These are phyloP conservation scores for Fagopyrum esculentum DNA, from an alignment of 148 eudicot species.

Conservation along the genomic window DNA sequence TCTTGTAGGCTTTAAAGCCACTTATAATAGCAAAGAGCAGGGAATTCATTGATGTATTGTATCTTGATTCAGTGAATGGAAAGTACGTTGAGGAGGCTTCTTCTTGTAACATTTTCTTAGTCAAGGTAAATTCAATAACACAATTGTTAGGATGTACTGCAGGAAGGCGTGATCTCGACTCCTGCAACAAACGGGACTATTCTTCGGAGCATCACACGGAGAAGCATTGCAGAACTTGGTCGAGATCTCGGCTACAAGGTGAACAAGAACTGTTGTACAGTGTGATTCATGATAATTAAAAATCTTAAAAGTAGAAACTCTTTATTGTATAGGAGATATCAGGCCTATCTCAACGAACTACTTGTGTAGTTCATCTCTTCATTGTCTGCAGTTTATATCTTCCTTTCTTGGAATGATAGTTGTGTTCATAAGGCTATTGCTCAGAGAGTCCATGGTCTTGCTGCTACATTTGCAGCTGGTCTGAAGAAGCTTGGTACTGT, in stretches of 20 bases:
- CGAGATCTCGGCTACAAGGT: no score
- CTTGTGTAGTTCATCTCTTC: no score
- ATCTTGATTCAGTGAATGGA: slow-evolving; percentile 9
- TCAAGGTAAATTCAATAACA: slow-evolving; percentile 9
- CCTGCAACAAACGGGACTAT: slow-evolving; percentile 33
- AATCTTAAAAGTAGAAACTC: no score
- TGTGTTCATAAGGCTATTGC: slow-evolving; percentile 80
- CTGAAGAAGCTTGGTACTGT: slow-evolving; percentile 82
- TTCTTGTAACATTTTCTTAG: slow-evolving; percentile 13
- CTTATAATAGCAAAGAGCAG: slow-evolving; percentile 9
- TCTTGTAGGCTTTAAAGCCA: slow-evolving; percentile 5
- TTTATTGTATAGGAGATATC: no score
- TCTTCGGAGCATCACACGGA: no score
- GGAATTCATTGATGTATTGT: slow-evolving; percentile 14
- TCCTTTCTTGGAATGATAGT: no score
- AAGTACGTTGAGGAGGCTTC: slow-evolving; percentile 17
- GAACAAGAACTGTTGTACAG: no score
- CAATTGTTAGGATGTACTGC: background rate
- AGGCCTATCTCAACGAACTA: no score
- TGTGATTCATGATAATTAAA: no score
- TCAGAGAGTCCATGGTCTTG: slow-evolving; percentile 91
- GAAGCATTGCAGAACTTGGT: no score
- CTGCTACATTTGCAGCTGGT: slow-evolving; percentile 82
- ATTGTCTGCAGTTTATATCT: no score
- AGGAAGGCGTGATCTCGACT: slow-evolving; percentile 67